A percentile compares a stretch with the other conserved stretches of the same genome.
phyloP scores from a whole-genome alignment of 192 early-diverging fungal genomes.

The Coemansia sp. region DNA sequence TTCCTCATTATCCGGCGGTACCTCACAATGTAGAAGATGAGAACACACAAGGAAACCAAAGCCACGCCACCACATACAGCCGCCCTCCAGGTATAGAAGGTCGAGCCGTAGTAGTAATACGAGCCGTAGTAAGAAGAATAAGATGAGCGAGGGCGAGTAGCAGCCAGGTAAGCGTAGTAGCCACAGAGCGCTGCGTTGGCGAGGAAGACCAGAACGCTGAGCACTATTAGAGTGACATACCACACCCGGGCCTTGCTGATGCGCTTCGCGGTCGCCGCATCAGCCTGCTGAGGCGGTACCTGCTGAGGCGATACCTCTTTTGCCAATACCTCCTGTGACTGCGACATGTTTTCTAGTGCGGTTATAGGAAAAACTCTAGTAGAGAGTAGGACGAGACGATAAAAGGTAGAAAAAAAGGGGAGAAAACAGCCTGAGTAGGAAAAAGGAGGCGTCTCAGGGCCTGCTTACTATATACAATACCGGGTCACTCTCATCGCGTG shows the following conservation, averaged over 20 bases:
- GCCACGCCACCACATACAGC: background rate
- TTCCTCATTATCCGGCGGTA: background rate
- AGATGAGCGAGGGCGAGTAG: too few relatives aligned
- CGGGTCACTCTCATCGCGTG: background rate
- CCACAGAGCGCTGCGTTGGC: background rate
- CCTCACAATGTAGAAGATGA: background rate
- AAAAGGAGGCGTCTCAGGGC: background rate
- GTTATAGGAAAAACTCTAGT: background rate
- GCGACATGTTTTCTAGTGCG: background rate
- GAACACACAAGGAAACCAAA: background rate
- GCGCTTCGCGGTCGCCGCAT: background rate
- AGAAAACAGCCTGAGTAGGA: background rate
- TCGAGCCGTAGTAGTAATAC: conserved; percentile 1
- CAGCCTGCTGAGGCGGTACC: background rate
- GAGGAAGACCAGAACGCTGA: background rate
- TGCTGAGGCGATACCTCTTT: background rate
- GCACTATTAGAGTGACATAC: background rate
- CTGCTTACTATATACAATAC: background rate
- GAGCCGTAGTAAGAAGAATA: background rate
- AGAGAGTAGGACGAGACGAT: background rate
- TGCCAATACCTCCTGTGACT: background rate
- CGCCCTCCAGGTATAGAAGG: background rate
- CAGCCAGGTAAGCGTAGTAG: background rate
- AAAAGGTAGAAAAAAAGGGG: background rate
- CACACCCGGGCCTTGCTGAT: background rate